Percentiles rank a stretch among this genome's conserved stretches.
Evolutionary conservation across 2,329 filamentous ascomycete species (phyloP).

Genomic region (Trichoderma sp.): DNA sequence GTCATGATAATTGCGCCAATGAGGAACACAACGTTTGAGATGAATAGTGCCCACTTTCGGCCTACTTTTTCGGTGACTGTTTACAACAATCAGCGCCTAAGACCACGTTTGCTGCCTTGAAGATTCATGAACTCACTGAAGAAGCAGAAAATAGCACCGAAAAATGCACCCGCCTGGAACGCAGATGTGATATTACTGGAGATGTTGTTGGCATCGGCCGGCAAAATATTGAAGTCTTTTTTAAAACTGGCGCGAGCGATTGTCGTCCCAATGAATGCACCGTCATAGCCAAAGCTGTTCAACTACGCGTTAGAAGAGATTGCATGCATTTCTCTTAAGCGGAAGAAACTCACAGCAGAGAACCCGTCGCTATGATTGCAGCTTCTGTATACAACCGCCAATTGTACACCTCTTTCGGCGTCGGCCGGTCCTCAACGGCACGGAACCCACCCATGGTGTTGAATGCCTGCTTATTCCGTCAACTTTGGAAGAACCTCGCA

Average conservation of each 20-base stretch:
- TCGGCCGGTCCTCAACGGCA: conserved; percentile 53
- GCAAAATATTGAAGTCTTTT: conserved; percentile 37
- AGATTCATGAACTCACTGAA: conserved; percentile 27
- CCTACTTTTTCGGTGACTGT: conserved; percentile 47
- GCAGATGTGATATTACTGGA: conserved; percentile 45
- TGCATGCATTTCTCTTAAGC: accelerated
- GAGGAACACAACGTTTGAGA: conserved; percentile 43
- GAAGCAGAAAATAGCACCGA: conserved; percentile 49
- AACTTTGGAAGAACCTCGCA: neutral
- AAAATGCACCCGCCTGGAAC: conserved; percentile 51
- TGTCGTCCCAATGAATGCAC: conserved; percentile 53
- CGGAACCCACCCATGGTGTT: conserved; percentile 38
- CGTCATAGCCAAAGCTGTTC: conserved; percentile 51
- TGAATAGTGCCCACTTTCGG: conserved; percentile 47
- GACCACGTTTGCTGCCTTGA: neutral
- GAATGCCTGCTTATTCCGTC: neutral
- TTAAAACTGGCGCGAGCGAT: conserved; percentile 49
- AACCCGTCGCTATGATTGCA: conserved; percentile 47
- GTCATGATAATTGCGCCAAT: conserved; percentile 44
- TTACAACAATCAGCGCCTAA: neutral
- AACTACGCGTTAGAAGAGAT: neutral
- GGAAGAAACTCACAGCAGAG: conserved; percentile 33
- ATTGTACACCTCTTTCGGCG: conserved; percentile 54
- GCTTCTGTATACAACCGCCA: conserved; percentile 48
- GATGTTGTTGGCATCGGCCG: conserved; percentile 30